phyloP scores from a whole-genome alignment of 306 rosid genomes.

The Malus fusca region DNA sequence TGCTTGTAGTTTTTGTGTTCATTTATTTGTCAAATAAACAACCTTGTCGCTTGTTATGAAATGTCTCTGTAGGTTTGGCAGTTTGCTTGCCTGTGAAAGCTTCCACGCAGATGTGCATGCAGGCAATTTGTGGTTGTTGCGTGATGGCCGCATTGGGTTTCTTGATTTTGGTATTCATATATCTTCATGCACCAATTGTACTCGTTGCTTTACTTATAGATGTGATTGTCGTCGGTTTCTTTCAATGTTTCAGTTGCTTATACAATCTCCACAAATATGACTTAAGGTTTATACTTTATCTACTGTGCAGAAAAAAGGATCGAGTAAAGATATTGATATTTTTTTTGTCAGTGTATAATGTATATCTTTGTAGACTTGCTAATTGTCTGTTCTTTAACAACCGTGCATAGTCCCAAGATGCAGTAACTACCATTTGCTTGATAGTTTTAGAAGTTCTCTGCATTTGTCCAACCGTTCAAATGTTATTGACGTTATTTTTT shows the following conservation, averaged over 20 bases:
- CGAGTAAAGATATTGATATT: not conserved
- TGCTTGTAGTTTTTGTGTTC: constrained; percentile 5
- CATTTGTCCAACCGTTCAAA: not conserved
- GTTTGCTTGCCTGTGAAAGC: constrained; percentile 95
- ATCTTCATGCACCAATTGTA: not conserved
- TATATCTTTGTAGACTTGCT: not conserved
- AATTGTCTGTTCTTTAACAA: not conserved
- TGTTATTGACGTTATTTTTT: not conserved
- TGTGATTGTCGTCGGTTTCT: not conserved
- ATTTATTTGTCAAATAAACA: not conserved
- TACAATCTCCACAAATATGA: not conserved
- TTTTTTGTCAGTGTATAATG: no score
- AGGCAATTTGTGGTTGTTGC: constrained; percentile 88
- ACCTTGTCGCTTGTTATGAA: constrained; percentile 13
- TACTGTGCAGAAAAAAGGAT: not conserved
- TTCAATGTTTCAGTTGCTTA: not conserved
- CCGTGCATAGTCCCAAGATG: not conserved
- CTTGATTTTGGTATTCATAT: constrained; percentile 76
- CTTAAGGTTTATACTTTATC: not conserved
- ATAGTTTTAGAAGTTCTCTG: not conserved
- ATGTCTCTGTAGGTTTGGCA: constrained; percentile 77
- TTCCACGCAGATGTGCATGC: constrained; percentile 98
- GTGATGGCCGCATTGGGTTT: constrained; percentile 94
- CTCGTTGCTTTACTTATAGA: not conserved
- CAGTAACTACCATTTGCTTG: not conserved